phyloP scores from a whole-genome alignment of 371 early-diverging fungal genomes.

The Apophysomyces trapeziformis region DNA sequence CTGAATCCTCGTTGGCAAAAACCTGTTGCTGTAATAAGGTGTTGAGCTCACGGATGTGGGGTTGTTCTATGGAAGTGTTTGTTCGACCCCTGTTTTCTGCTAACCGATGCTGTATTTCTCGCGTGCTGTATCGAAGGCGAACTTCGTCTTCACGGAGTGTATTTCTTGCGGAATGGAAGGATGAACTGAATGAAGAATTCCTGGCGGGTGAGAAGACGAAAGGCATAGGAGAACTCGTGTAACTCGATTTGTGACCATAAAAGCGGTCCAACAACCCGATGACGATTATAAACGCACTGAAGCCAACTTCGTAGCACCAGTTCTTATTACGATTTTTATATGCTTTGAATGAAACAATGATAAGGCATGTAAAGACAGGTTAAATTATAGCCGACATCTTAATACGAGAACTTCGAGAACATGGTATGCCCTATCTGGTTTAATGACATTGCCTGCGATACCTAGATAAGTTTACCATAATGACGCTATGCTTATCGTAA shows the following conservation, averaged over 20 bases:
- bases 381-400: too few species aligned
- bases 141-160: not conserved
- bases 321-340: too few species aligned
- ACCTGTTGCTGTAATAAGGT: not conserved
- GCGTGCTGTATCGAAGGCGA: not conserved
- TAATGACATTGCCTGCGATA: too few species aligned
- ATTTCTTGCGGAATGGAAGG: not conserved
- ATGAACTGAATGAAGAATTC: not conserved
- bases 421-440: too few species aligned
- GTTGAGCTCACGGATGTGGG: not conserved
- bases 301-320: too few species aligned
- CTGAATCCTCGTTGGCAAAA: not conserved
- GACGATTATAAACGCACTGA: not conserved
- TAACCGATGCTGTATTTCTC: not conserved
- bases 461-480: too few species aligned
- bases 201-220: slow-evolving; percentile 7
- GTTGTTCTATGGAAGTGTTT: not conserved
- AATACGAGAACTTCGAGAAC: too few species aligned
- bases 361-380: too few species aligned
- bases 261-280: not conserved
- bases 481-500: too few species aligned
- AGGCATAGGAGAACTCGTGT: slow-evolving; percentile 3
- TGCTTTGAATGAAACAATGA: too few species aligned
- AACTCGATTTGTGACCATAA: not conserved
- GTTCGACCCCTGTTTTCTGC: not conserved